Conservation (phyloP, 23 red algal genomes). For the Cyanidioschyzon merolae region DNA sequence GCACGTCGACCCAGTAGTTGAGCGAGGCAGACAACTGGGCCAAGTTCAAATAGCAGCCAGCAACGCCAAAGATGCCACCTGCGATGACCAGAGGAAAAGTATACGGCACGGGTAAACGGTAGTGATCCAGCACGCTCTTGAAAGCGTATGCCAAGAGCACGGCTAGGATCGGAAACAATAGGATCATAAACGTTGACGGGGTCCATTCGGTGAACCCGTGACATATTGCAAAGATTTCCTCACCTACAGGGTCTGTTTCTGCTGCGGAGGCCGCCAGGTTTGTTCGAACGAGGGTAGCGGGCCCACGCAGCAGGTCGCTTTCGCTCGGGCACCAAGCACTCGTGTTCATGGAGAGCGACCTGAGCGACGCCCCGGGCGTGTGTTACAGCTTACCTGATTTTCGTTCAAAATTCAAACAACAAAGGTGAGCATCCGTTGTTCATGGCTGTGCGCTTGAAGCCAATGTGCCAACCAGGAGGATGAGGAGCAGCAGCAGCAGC, state of each 20-base stretch:
- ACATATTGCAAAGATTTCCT: not conserved
- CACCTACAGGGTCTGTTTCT: not conserved
- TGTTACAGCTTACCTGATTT: no score
- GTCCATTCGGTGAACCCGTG: conserved; percentile 14
- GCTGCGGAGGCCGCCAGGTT: no score
- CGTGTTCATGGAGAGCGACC: no score
- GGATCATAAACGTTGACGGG: conserved; percentile 32
- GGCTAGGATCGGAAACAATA: conserved; percentile 60
- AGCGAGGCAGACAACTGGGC: conserved; percentile 47
- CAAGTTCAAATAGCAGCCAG: conserved; percentile 61
- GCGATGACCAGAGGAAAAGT: conserved; percentile 67
- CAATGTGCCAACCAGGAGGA: no score
- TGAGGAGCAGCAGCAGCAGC: no score
- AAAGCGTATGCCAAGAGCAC: conserved; percentile 33
- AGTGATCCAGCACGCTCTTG: conserved; percentile 20
- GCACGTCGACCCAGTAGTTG: conserved; percentile 68
- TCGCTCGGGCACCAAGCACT: not conserved
- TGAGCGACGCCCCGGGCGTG: no score
- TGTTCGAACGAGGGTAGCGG: no score
- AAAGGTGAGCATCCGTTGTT: no score
- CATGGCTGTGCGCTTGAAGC: no score
- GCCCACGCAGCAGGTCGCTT: not conserved
- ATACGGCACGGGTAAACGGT: conserved; percentile 40
- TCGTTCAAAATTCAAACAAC: no score
- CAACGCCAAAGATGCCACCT: conserved; percentile 51